phyloP scores from a whole-genome alignment of 306 rosid species.

The Leucaena leucocephala region DNA sequence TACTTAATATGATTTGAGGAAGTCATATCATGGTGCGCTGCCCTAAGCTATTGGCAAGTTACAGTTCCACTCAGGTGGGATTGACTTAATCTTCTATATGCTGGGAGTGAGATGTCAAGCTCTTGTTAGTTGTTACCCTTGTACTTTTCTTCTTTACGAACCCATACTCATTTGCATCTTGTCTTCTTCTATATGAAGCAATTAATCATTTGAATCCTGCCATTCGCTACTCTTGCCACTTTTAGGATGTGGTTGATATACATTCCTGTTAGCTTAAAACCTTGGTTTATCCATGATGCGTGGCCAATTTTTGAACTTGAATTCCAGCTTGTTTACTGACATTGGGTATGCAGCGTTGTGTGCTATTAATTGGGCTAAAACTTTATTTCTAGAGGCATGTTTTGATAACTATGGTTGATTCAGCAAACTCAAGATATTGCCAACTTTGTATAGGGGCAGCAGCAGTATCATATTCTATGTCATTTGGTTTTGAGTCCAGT shows the following conservation, averaged over 20 bases:
- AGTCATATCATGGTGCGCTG: background rate
- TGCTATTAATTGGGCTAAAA: background rate
- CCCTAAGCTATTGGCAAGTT: background rate
- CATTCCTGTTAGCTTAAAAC: background rate
- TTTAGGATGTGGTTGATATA: background rate
- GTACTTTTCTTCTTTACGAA: background rate
- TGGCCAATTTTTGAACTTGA: background rate
- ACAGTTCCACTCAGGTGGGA: background rate
- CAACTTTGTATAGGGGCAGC: background rate
- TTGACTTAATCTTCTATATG: background rate
- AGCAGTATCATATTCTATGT: background rate
- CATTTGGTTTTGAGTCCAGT: background rate
- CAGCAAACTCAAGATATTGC: background rate
- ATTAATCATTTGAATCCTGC: background rate
- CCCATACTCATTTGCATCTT: background rate
- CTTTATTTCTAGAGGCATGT: background rate
- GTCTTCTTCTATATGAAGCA: background rate
- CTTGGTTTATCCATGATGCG: background rate
- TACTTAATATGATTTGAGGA: background rate
- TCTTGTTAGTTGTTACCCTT: background rate
- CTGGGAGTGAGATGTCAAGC: background rate
- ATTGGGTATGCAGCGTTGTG: background rate
- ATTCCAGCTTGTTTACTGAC: background rate
- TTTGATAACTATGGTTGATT: background rate
- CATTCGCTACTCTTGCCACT: conserved; percentile 1